A percentile compares a stretch with the other conserved stretches of the same genome.
These are phyloP conservation scores for Casuarina cunninghamiana DNA, from an alignment of 306 rosid species.

Conservation along the genomic window DNA sequence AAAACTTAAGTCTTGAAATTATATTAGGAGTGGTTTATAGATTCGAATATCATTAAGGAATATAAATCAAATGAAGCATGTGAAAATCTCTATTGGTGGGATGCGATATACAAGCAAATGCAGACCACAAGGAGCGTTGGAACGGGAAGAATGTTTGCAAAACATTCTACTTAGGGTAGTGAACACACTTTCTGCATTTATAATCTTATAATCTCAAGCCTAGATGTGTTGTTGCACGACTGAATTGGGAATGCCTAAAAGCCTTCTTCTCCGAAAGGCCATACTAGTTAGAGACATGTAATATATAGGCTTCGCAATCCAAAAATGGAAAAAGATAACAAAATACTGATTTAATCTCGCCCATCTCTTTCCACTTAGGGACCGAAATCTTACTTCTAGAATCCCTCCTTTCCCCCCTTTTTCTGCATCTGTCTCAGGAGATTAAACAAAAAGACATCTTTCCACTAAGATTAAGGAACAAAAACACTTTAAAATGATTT, in stretches of 20 bases:
- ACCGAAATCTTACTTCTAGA: neutral
- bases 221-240: neutral
- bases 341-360: neutral
- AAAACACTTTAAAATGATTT: too few relatives aligned
- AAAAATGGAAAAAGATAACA: neutral
- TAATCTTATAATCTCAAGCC: slow-evolving; percentile 28
- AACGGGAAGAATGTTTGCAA: neutral
- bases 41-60: too few relatives aligned
- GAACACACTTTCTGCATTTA: slow-evolving; percentile 38
- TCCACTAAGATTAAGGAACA: neutral
- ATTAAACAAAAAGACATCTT: too few relatives aligned
- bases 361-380: neutral
- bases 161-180: neutral
- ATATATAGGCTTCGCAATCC: neutral
- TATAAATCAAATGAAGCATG: too few relatives aligned
- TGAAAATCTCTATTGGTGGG: too few relatives aligned
- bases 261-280: neutral
- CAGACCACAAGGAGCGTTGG: too few relatives aligned
- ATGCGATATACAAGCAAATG: too few relatives aligned
- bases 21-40: too few relatives aligned
- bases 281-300: neutral
- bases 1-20: too few relatives aligned
- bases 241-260: slow-evolving; percentile 11
- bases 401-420: neutral
- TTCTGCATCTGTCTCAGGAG: neutral